These are phyloP conservation scores for Volvox africanus DNA, from an alignment of 139 green algal genomes.

Conservation along the genomic window DNA sequence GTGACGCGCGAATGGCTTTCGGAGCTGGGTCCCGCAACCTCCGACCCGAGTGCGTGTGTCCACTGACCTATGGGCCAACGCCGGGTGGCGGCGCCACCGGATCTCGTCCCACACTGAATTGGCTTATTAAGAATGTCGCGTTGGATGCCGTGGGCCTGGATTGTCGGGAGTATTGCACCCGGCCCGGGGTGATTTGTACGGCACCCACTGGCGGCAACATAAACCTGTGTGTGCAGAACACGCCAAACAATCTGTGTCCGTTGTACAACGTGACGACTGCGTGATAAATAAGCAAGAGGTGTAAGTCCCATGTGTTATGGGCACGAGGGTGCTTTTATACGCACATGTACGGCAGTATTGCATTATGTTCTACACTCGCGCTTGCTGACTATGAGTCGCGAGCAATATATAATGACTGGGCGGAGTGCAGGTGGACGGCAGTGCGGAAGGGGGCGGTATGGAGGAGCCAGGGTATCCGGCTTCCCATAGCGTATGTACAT, in stretches of 20 bases:
- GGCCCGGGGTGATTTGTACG: neutral
- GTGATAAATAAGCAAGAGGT: neutral
- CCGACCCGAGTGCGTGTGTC: constrained; percentile 23
- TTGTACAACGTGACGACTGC: neutral
- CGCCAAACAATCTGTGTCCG: neutral
- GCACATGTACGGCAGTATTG: no score
- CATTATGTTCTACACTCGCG: no score
- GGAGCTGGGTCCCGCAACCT: neutral
- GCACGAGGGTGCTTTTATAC: no score
- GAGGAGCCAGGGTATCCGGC: no score
- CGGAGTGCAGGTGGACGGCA: no score
- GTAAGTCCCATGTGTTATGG: no score
- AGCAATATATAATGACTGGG: no score
- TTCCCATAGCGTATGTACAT: no score
- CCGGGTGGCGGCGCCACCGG: neutral
- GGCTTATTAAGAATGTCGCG: constrained; percentile 24
- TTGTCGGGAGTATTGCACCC: neutral
- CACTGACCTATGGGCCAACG: neutral
- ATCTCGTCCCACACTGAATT: neutral
- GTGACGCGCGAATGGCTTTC: neutral
- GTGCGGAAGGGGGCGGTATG: no score
- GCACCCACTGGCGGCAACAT: neutral
- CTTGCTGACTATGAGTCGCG: no score
- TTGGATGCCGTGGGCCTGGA: constrained; percentile 13
- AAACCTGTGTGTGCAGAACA: neutral